Evolutionary conservation across 2,329 filamentous ascomycete species (phyloP), one percentile per base, ranked within the genome.

Genomic region (Colletotrichum australisinense): DNA sequence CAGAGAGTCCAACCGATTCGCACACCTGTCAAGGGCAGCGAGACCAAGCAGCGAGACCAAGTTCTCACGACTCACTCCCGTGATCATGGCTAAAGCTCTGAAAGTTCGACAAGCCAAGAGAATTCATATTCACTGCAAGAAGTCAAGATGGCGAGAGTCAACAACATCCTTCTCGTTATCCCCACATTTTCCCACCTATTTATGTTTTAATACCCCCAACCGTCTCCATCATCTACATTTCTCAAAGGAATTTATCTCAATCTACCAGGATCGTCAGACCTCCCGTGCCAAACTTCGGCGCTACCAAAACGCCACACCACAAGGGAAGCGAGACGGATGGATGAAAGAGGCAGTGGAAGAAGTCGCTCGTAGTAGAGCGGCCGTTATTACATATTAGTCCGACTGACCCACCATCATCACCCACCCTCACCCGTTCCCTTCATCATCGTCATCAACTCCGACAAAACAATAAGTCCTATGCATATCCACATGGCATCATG

Each of bases 401-500:
- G 60, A 28, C 42, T n/a, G 7, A 58, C 32, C 28, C 24, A 2
- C 24, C 5, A 30, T 5, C 16, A 2, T 11, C 42, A 11, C 16
- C 26, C 35, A 8, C 2, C 5, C 38, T 42, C 38, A 12, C 38
- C 38, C 38, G 5, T 19, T 5, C 35, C 53, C 11, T 22, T n/a
- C 55, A 9, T 59, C 32, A 28, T 11, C 26, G 9, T 55, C 32
- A 28, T 19, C 16, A 16, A 16, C 19, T 2, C 22, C 32, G 52
- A 2, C 26, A 46, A 38, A 62, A 57, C 28, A 56, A 62, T 14
- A 22, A 52, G 24, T 30, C 22, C 42, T 24, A 52, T 12, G 35
- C 59, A 32, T 70, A 66, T 73, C 55, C 52, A 65, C 56, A 70
- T 52, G 70, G 46, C 35, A 70, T 52, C 67, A 73, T 73, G 67